Conservation (phyloP, 2,329 filamentous ascomycete genomes). For the Aureobasidium sp. region DNA sequence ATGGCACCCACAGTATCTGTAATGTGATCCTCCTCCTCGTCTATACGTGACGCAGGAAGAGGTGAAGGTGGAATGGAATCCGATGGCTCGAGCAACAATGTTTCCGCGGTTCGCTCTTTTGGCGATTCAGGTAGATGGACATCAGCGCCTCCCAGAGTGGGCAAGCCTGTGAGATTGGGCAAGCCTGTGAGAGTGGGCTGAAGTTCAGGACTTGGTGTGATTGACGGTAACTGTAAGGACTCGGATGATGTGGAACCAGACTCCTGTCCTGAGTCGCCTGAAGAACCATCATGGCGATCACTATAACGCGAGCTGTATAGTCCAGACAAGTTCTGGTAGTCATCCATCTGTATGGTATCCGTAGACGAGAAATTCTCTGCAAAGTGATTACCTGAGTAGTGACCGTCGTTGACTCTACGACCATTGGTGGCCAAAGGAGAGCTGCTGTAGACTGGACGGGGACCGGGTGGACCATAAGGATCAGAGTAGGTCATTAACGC, state of each 20-base stretch:
- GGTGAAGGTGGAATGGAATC: background rate
- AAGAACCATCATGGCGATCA: slow-evolving; percentile 31
- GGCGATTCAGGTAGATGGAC: background rate
- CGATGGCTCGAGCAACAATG: background rate
- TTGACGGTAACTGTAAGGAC: slow-evolving; percentile 17
- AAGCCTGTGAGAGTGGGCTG: background rate
- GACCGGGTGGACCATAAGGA: slow-evolving; percentile 17
- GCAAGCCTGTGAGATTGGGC: background rate
- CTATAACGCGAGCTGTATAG: background rate
- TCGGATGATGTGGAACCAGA: slow-evolving; percentile 17
- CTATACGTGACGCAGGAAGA: background rate
- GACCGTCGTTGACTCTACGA: slow-evolving; percentile 1
- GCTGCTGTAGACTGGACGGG: slow-evolving; percentile 14
- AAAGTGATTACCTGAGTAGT: slow-evolving; percentile 1
- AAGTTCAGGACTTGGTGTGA: slow-evolving; percentile 19
- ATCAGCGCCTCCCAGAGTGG: background rate
- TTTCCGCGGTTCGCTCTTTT: background rate
- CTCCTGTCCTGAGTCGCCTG: slow-evolving; percentile 21
- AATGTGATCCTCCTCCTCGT: slow-evolving; percentile 49
- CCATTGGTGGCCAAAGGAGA: background rate
- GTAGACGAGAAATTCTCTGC: background rate
- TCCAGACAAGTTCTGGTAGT: background rate
- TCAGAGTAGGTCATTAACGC: background rate
- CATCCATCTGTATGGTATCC: background rate
- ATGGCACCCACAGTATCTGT: slow-evolving; percentile 96